Evolutionary conservation across 495 filamentous ascomycete genomes (phyloP).

Genomic region (Endocarpon pusillum): DNA sequence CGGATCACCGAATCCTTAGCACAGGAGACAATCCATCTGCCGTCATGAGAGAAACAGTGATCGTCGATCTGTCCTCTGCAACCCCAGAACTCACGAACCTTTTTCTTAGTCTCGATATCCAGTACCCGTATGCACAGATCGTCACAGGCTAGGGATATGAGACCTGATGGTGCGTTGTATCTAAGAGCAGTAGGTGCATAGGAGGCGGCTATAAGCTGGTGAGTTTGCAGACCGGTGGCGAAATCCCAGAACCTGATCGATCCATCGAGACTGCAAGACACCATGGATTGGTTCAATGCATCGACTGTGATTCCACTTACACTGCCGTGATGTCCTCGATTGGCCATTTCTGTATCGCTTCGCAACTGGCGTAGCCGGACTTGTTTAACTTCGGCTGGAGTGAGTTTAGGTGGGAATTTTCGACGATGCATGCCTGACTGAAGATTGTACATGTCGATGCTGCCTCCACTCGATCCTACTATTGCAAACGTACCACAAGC

Average conservation of each 20-base stretch:
- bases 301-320: slow-evolving; percentile 79
- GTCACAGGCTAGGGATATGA: slow-evolving; percentile 79
- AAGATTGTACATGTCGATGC: slow-evolving; percentile 87
- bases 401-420: slow-evolving; percentile 58
- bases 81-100: slow-evolving; percentile 87
- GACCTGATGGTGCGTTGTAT: slow-evolving; percentile 63
- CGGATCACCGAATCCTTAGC: slow-evolving; percentile 68
- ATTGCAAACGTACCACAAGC: slow-evolving; percentile 87
- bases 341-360: slow-evolving; percentile 11
- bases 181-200: slow-evolving; percentile 57
- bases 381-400: slow-evolving; percentile 44
- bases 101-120: slow-evolving; percentile 75
- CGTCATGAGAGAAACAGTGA: slow-evolving; percentile 83
- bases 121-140: slow-evolving; percentile 77
- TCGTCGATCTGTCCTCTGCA: slow-evolving; percentile 67
- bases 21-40: slow-evolving; percentile 81
- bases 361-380: slow-evolving; percentile 41
- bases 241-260: slow-evolving; percentile 98
- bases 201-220: slow-evolving; percentile 73
- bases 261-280: slow-evolving; percentile 82
- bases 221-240: slow-evolving; percentile 50
- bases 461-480: slow-evolving; percentile 68
- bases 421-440: slow-evolving; percentile 81
- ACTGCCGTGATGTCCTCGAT: slow-evolving; percentile 55
- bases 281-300: slow-evolving; percentile 60